Percentiles rank a stretch among this genome's conserved stretches.
Conservation (phyloP, 768 basidiomycete species). For the Chlorophyllum brunneum region DNA sequence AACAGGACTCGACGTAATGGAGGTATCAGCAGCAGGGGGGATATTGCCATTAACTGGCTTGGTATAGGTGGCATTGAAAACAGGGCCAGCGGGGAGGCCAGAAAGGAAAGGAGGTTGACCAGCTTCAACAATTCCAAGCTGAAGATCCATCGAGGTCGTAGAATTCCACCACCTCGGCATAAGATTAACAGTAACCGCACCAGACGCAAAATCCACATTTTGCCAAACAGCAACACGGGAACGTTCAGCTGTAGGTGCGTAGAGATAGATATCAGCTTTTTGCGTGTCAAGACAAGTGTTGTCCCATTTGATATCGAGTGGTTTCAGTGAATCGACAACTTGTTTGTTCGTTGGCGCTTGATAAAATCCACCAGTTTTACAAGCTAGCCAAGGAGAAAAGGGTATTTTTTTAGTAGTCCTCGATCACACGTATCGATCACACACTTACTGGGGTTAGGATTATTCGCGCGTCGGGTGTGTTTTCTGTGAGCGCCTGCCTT, state of each 20-base stretch:
- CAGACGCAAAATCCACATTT: constrained; percentile 42
- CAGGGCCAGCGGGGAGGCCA: constrained; percentile 58
- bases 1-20: constrained; percentile 34
- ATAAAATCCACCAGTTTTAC: constrained; percentile 61
- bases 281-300: constrained; percentile 46
- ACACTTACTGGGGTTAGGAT: constrained; percentile 1
- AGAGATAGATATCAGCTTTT: constrained; percentile 66
- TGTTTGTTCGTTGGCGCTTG: constrained; percentile 45
- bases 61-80: constrained; percentile 63
- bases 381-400: too few relatives aligned
- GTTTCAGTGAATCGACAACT: constrained; percentile 40
- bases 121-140: constrained; percentile 54
- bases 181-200: constrained; percentile 46
- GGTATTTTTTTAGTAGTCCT: too few relatives aligned
- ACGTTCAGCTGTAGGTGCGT: constrained; percentile 38
- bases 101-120: constrained; percentile 48
- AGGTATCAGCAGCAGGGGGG: constrained; percentile 35
- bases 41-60: constrained; percentile 31
- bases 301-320: constrained; percentile 65
- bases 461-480: neutral
- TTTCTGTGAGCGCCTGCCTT: constrained; percentile 3
- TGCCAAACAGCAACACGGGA: constrained; percentile 57
- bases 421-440: too few relatives aligned
- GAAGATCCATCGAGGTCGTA: constrained; percentile 43
- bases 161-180: constrained; percentile 72